Percentiles rank a stretch among this genome's conserved stretches.
These are phyloP conservation scores for Fusarium sp. DNA, from an alignment of 2,329 filamentous ascomycete genomes.

Conservation along the genomic window DNA sequence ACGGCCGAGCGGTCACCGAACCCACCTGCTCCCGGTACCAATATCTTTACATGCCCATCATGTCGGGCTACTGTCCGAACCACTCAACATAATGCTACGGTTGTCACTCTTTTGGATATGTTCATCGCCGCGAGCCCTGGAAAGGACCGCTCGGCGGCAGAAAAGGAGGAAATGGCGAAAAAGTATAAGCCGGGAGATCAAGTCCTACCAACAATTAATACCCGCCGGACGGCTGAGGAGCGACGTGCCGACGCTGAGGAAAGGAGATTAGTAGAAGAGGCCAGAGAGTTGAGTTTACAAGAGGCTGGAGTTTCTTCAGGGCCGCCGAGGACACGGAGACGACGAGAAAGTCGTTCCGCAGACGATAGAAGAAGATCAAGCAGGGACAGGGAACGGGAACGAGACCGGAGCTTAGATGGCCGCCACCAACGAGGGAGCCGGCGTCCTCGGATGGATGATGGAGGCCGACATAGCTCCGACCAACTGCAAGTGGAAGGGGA, in stretches of 20 bases:
- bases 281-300: conserved; percentile 78
- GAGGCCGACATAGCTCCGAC: conserved; percentile 48
- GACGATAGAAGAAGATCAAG: conserved; percentile 49
- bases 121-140: conserved; percentile 83
- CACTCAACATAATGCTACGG: conserved; percentile 89
- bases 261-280: conserved; percentile 75
- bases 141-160: conserved; percentile 74
- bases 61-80: conserved; percentile 89
- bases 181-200: conserved; percentile 86
- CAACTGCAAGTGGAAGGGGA: conserved; percentile 54
- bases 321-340: conserved; percentile 47
- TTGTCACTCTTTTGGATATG: conserved; percentile 91
- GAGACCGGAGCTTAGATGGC: conserved; percentile 47
- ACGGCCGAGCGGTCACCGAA: conserved; percentile 64
- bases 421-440: conserved; percentile 47
- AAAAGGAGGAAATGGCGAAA: conserved; percentile 79
- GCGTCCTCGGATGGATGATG: conserved; percentile 44
- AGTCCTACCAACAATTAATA: conserved; percentile 74
- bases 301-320: conserved; percentile 67
- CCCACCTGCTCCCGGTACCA: conserved; percentile 60
- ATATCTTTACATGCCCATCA: conserved; percentile 87
- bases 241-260: conserved; percentile 73
- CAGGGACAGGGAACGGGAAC: conserved; percentile 37
- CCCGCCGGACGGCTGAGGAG: conserved; percentile 63
- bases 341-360: conserved; percentile 52